These are phyloP conservation scores for Trametes versicolor DNA, from an alignment of 1,284 basidiomycete species.

Conservation along the genomic window DNA sequence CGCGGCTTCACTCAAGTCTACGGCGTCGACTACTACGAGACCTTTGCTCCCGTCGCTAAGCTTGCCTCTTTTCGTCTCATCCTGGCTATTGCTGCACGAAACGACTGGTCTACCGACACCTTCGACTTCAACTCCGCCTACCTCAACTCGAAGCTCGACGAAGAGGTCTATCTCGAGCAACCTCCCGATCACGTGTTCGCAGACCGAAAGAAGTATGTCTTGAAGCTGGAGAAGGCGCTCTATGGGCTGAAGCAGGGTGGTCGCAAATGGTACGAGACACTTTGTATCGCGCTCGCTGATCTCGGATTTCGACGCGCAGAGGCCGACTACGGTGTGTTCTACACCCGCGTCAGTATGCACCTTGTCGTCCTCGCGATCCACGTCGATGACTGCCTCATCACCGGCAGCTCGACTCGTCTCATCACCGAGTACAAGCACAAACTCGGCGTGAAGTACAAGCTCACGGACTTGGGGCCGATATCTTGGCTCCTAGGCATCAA, in stretches of 20 bases:
- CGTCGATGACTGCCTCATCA: slow-evolving; percentile 45
- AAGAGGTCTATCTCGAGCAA: slow-evolving; percentile 47
- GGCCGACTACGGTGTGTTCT: slow-evolving; percentile 36
- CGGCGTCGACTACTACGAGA: slow-evolving; percentile 53
- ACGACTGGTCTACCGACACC: slow-evolving; percentile 47
- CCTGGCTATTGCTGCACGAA: slow-evolving; percentile 45
- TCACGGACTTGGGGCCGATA: slow-evolving; percentile 45
- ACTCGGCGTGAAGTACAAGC: slow-evolving; percentile 39
- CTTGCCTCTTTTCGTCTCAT: slow-evolving; percentile 41
- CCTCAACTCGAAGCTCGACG: slow-evolving; percentile 48
- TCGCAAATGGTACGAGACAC: slow-evolving; percentile 33
- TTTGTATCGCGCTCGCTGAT: slow-evolving; percentile 22
- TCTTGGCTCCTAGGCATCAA: slow-evolving; percentile 47
- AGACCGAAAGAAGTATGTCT: not conserved
- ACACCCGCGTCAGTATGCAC: not conserved
- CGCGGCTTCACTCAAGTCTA: slow-evolving; percentile 51
- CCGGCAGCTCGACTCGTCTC: slow-evolving; percentile 23
- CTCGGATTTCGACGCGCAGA: slow-evolving; percentile 33
- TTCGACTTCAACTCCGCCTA: slow-evolving; percentile 55
- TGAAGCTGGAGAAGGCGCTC: slow-evolving; percentile 32
- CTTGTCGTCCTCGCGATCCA: slow-evolving; percentile 39
- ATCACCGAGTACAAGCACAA: slow-evolving; percentile 37
- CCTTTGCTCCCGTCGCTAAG: too few relatives aligned
- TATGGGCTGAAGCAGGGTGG: slow-evolving; percentile 42
- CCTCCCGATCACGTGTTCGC: slow-evolving; percentile 40